Evolutionary conservation across 2,329 filamentous ascomycete genomes (phyloP).

Genomic region (Sporothrix pallida): DNA sequence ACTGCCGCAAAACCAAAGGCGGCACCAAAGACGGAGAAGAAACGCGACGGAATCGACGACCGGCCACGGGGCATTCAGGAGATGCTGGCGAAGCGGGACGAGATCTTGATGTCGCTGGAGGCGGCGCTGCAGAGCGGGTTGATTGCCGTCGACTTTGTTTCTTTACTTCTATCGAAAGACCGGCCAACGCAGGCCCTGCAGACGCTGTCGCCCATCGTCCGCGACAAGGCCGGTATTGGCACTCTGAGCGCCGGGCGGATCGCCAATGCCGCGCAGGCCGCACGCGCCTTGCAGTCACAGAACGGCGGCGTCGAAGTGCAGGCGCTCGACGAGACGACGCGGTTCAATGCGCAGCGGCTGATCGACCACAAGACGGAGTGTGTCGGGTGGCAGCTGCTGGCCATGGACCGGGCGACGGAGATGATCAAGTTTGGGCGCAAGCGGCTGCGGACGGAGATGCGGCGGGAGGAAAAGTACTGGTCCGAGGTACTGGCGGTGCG

Average conservation of each 20-base stretch:
- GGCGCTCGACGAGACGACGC: slow-evolving; percentile 46
- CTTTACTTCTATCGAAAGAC: slow-evolving; percentile 82
- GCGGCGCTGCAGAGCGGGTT: slow-evolving; percentile 65
- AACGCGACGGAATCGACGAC: slow-evolving; percentile 39
- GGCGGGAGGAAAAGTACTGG: slow-evolving; percentile 87
- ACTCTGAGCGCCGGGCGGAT: slow-evolving; percentile 73
- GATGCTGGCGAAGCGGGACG: slow-evolving; percentile 58
- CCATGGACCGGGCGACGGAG: slow-evolving; percentile 75
- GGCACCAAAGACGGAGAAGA: slow-evolving; percentile 35
- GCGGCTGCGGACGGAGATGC: slow-evolving; percentile 76
- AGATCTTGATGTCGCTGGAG: slow-evolving; percentile 65
- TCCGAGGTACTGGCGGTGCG: slow-evolving; percentile 80
- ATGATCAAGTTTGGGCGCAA: slow-evolving; percentile 73
- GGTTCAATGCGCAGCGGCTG: slow-evolving; percentile 46
- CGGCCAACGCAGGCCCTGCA: slow-evolving; percentile 70
- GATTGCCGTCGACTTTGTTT: slow-evolving; percentile 80
- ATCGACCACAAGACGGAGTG: slow-evolving; percentile 63
- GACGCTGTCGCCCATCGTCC: slow-evolving; percentile 73
- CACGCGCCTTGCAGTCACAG: slow-evolving; percentile 33
- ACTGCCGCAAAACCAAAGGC: slow-evolving; percentile 46
- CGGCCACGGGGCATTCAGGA: slow-evolving; percentile 45
- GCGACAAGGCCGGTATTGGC: slow-evolving; percentile 73
- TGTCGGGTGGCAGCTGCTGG: slow-evolving; percentile 78
- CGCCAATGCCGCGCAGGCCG: slow-evolving; percentile 63
- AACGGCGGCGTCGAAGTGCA: background rate